Conservation (phyloP, 306 rosid species). For the Vigna mungo region DNA sequence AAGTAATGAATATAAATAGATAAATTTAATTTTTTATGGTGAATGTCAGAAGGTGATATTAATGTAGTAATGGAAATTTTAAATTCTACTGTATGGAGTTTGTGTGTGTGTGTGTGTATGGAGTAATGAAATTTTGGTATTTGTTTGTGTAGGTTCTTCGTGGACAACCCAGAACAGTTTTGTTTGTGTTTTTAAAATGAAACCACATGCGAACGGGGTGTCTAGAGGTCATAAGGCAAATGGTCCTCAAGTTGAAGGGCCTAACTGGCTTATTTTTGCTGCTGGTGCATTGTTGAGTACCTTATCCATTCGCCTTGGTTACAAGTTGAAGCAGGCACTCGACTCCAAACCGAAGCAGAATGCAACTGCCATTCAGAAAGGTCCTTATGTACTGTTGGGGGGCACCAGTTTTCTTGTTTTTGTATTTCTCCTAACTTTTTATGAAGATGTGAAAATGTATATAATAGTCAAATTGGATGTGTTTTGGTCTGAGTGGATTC, state of each 20-base stretch:
- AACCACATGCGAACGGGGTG: constrained; percentile 60
- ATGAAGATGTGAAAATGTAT: neutral
- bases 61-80: neutral
- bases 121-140: constrained; percentile 14
- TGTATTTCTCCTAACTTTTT: neutral
- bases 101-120: too few species aligned
- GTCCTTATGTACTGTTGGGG: constrained; percentile 28
- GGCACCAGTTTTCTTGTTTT: constrained; percentile 8
- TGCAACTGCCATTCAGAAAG: constrained; percentile 51
- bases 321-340: constrained; percentile 84
- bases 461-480: constrained; percentile 22
- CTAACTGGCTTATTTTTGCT: constrained; percentile 88
- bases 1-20: neutral
- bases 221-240: constrained; percentile 66
- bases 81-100: neutral
- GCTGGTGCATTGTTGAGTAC: constrained; percentile 92
- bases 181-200: constrained; percentile 65
- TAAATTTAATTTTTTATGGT: constrained; percentile 17
- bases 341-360: constrained; percentile 72
- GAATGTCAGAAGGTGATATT: neutral
- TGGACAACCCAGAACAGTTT: constrained; percentile 51
- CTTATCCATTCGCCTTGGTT: constrained; percentile 82
- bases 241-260: constrained; percentile 64
- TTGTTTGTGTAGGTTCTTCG: constrained; percentile 53
- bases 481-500: constrained; percentile 28